Conservation (phyloP, 176 grass and related monocot species). For the Avena sativa region DNA sequence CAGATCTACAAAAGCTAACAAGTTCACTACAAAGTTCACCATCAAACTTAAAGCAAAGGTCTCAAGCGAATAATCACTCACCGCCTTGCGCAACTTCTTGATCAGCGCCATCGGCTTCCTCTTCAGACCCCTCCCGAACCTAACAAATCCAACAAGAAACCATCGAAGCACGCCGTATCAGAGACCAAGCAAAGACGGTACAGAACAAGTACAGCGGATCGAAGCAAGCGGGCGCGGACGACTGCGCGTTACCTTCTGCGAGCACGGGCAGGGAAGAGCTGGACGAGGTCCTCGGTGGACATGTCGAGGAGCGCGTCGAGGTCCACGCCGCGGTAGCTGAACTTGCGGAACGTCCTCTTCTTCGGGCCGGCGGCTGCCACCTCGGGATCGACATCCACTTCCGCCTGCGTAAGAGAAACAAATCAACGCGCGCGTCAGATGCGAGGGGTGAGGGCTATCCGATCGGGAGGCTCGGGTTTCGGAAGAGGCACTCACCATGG, state of each 20-base stretch:
- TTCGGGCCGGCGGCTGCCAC: constrained; percentile 66
- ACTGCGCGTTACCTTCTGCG: constrained; percentile 60
- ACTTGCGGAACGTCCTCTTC: constrained; percentile 99
- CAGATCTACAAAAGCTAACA: constrained; percentile 9
- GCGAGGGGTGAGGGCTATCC: not conserved
- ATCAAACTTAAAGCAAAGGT: not conserved
- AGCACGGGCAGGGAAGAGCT: constrained; percentile 80
- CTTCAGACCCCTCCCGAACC: constrained; percentile 96
- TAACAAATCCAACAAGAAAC: constrained; percentile 6
- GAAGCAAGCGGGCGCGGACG: no score
- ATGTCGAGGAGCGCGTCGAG: constrained; percentile 98
- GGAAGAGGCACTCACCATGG: constrained; percentile 46
- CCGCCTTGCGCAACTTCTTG: constrained; percentile 98
- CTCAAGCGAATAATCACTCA: constrained; percentile 37
- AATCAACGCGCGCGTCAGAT: not conserved
- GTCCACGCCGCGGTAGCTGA: constrained; percentile 93
- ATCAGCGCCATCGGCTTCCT: constrained; percentile 98
- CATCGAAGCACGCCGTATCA: not conserved
- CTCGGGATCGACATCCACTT: constrained; percentile 59
- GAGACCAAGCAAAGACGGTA: not conserved
- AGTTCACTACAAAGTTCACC: not conserved
- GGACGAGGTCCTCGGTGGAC: constrained; percentile 90
- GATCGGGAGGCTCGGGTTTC: not conserved
- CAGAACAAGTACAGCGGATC: not conserved
- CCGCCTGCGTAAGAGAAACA: constrained; percentile 57